phyloP scores from a whole-genome alignment of 1,284 basidiomycete genomes.

The Ustilago trichophora region DNA sequence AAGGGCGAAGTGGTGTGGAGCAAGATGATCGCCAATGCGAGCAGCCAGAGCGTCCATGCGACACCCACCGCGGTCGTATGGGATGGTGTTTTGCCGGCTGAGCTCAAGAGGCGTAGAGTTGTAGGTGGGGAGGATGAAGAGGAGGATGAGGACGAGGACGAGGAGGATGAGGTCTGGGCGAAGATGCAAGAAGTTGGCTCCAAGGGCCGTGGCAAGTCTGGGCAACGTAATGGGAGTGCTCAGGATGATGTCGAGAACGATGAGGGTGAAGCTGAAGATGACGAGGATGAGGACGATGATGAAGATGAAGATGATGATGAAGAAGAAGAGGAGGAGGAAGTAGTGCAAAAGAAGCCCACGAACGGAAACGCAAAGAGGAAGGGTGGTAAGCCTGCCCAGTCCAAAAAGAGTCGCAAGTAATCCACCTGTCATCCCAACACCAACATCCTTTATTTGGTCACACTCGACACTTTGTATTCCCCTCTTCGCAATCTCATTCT shows the following conservation, averaged over 20 bases:
- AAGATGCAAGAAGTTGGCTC: conserved; percentile 36
- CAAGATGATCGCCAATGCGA: conserved; percentile 17
- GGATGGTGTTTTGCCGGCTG: conserved; percentile 37
- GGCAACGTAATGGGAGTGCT: too few species aligned
- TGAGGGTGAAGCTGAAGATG: too few species aligned
- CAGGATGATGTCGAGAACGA: not conserved
- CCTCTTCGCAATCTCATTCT: too few species aligned
- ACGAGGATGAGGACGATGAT: too few species aligned
- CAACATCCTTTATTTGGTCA: too few species aligned
- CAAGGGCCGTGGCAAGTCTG: not conserved
- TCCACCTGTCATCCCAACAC: too few species aligned
- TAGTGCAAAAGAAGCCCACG: not conserved
- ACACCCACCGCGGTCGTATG: conserved; percentile 31
- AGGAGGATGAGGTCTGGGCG: conserved; percentile 45
- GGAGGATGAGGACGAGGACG: conserved; percentile 27
- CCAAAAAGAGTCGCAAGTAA: conserved; percentile 34
- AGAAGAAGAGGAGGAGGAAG: conserved; percentile 5
- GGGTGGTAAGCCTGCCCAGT: conserved; percentile 5
- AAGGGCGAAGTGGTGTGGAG: conserved; percentile 25
- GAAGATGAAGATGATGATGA: conserved; percentile 10
- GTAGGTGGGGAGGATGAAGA: conserved; percentile 15
- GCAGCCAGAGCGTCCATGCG: conserved; percentile 17
- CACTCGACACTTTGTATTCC: too few species aligned
- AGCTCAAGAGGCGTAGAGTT: not conserved
- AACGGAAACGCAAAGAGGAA: conserved; percentile 5